Evolutionary conservation across 2,329 filamentous ascomycete genomes (phyloP).

Genomic region (Salinomyces thailandicus): DNA sequence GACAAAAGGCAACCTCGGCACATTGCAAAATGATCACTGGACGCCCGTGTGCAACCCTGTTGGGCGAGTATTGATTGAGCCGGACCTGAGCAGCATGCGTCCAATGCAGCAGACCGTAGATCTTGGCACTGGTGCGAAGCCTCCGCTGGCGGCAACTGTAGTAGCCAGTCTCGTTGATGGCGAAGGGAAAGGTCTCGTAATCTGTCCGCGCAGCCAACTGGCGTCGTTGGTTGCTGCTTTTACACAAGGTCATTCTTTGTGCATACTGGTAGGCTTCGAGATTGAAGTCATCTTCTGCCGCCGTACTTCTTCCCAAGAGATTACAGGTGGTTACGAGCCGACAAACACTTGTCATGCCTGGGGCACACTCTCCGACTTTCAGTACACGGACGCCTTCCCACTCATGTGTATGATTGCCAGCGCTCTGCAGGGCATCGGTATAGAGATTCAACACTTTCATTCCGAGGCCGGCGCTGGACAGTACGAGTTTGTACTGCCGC

Average conservation of each 20-base stretch:
- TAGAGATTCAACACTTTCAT: constrained; percentile 63
- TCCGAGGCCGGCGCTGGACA: constrained; percentile 63
- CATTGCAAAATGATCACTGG: constrained; percentile 56
- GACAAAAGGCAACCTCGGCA: constrained; percentile 51
- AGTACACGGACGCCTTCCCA: constrained; percentile 45
- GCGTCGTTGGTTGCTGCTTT: constrained; percentile 43
- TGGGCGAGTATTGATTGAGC: constrained; percentile 56
- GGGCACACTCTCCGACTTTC: constrained; percentile 54
- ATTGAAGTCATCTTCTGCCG: constrained; percentile 60
- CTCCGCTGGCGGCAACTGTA: constrained; percentile 41
- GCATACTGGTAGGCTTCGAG: constrained; percentile 66
- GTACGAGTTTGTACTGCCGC: constrained; percentile 64
- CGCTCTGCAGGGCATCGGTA: constrained; percentile 49
- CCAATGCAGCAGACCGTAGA: constrained; percentile 33
- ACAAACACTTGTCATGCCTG: constrained; percentile 58
- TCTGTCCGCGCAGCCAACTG: constrained; percentile 51
- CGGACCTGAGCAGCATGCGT: constrained; percentile 54
- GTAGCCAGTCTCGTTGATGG: constrained; percentile 55
- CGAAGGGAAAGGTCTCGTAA: constrained; percentile 39
- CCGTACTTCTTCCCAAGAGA: constrained; percentile 11
- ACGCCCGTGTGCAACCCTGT: constrained; percentile 46
- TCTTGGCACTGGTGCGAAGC: constrained; percentile 27
- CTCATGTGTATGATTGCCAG: constrained; percentile 57
- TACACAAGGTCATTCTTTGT: constrained; percentile 40
- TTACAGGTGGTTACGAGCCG: constrained; percentile 27